These are phyloP conservation scores for Dothistroma pini DNA, from an alignment of 2,329 filamentous ascomycete species.

Conservation along the genomic window DNA sequence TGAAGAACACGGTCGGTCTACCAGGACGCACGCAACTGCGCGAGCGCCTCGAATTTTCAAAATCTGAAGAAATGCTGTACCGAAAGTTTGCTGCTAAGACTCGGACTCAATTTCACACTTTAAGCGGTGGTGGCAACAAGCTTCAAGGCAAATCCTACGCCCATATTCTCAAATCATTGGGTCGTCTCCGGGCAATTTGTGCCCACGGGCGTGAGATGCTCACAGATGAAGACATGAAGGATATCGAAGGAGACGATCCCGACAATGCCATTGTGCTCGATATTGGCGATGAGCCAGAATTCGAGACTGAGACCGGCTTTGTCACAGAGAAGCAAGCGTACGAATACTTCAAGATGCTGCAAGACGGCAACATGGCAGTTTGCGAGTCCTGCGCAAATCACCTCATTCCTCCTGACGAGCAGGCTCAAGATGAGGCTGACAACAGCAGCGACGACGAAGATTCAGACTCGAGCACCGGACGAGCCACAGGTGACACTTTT, in stretches of 20 bases:
- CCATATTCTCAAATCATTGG: slow-evolving; percentile 86
- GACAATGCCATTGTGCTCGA: slow-evolving; percentile 85
- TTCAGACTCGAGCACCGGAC: slow-evolving; percentile 37
- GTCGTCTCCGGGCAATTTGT: slow-evolving; percentile 83
- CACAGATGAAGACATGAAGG: slow-evolving; percentile 74
- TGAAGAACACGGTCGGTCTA: slow-evolving; percentile 87
- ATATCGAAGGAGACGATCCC: slow-evolving; percentile 65
- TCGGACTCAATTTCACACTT: slow-evolving; percentile 71
- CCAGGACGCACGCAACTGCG: slow-evolving; percentile 70
- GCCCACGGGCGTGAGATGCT: slow-evolving; percentile 92
- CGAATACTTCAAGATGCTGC: slow-evolving; percentile 79
- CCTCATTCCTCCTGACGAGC: slow-evolving; percentile 36
- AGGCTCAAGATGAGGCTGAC: slow-evolving; percentile 53
- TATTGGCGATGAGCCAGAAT: slow-evolving; percentile 65
- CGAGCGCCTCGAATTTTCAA: slow-evolving; percentile 69
- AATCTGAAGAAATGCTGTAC: slow-evolving; percentile 73
- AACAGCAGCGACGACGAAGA: slow-evolving; percentile 40
- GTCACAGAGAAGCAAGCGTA: slow-evolving; percentile 72
- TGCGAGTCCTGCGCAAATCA: slow-evolving; percentile 66
- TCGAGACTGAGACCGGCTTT: slow-evolving; percentile 53
- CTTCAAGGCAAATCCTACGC: slow-evolving; percentile 75
- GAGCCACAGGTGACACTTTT: slow-evolving; percentile 47
- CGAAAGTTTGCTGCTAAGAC: slow-evolving; percentile 81
- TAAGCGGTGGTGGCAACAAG: slow-evolving; percentile 56
- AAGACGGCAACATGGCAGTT: slow-evolving; percentile 70